A percentile compares a stretch with the other conserved stretches of the same genome.
phyloP scores from a whole-genome alignment of 2,329 filamentous ascomycete species.

The Pyricularia grisea region DNA sequence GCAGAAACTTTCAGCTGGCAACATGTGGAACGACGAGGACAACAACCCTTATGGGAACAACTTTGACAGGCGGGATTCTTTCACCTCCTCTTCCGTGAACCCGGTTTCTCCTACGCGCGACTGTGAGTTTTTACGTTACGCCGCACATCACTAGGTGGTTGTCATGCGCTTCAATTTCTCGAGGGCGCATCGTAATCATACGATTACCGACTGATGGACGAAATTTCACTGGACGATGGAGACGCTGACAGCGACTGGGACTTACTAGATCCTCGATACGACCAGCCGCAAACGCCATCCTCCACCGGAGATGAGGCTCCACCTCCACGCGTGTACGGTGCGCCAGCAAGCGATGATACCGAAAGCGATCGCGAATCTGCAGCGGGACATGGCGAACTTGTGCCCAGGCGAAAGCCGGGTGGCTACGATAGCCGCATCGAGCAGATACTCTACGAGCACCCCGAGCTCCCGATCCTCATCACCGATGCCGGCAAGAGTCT shows the following conservation, averaged over 20 bases:
- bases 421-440: constrained; percentile 94
- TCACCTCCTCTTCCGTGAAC: constrained; percentile 57
- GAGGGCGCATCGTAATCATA: not conserved
- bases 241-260: constrained; percentile 36
- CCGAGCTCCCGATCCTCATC: constrained; percentile 81
- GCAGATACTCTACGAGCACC: constrained; percentile 94
- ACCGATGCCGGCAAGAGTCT: constrained; percentile 91
- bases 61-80: constrained; percentile 79
- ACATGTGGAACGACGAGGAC: constrained; percentile 98
- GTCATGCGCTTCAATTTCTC: not conserved
- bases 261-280: constrained; percentile 44
- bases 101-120: constrained; percentile 52
- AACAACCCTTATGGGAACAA: constrained; percentile 93
- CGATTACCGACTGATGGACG: constrained; percentile 24
- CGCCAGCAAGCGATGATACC: constrained; percentile 25
- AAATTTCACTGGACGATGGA: constrained; percentile 20
- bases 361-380: constrained; percentile 32
- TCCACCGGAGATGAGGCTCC: constrained; percentile 60
- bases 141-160: not conserved
- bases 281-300: constrained; percentile 62
- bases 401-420: constrained; percentile 63
- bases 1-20: constrained; percentile 15
- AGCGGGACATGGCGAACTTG: constrained; percentile 29
- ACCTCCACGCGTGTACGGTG: constrained; percentile 24
- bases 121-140: constrained; percentile 36